Percentiles rank a stretch among this genome's conserved stretches.
Evolutionary conservation across 1,284 basidiomycete species (phyloP).

Genomic region (Tilletia walkeri): DNA sequence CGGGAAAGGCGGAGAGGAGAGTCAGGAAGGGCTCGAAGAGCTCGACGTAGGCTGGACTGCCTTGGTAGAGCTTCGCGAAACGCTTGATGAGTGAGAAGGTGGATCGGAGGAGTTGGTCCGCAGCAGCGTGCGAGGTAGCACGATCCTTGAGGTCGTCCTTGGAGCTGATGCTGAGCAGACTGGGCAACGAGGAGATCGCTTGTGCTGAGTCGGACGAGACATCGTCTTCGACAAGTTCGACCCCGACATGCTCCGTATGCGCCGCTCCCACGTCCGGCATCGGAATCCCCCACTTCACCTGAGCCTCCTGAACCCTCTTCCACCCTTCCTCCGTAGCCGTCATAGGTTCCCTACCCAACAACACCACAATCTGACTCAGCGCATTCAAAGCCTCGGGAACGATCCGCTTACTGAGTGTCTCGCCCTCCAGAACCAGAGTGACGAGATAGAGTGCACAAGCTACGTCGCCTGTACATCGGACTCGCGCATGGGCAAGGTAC

Average conservation of each 20-base stretch:
- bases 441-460: slow-evolving; percentile 84
- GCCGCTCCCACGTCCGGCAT: slow-evolving; percentile 42
- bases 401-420: slow-evolving; percentile 77
- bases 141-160: slow-evolving; percentile 5
- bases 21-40: slow-evolving; percentile 41
- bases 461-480: slow-evolving; percentile 73
- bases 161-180: slow-evolving; percentile 22
- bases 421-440: slow-evolving; percentile 72
- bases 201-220: slow-evolving; percentile 15
- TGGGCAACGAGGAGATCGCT: slow-evolving; percentile 24
- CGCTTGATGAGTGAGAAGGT: slow-evolving; percentile 30
- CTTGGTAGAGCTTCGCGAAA: slow-evolving; percentile 46
- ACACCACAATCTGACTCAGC: neutral
- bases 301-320: slow-evolving; percentile 16
- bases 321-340: slow-evolving; percentile 13
- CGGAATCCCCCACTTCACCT: slow-evolving; percentile 42
- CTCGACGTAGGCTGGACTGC: slow-evolving; percentile 46
- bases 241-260: slow-evolving; percentile 27
- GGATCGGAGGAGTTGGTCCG: slow-evolving; percentile 29
- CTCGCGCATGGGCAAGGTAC: slow-evolving; percentile 80
- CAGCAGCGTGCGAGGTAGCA: slow-evolving; percentile 6
- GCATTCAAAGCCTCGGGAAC: slow-evolving; percentile 81
- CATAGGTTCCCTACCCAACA: neutral
- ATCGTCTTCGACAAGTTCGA: slow-evolving; percentile 17
- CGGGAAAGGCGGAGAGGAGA: slow-evolving; percentile 14